Conservation (phyloP, 768 basidiomycete genomes). For the Paxillus involutus region DNA sequence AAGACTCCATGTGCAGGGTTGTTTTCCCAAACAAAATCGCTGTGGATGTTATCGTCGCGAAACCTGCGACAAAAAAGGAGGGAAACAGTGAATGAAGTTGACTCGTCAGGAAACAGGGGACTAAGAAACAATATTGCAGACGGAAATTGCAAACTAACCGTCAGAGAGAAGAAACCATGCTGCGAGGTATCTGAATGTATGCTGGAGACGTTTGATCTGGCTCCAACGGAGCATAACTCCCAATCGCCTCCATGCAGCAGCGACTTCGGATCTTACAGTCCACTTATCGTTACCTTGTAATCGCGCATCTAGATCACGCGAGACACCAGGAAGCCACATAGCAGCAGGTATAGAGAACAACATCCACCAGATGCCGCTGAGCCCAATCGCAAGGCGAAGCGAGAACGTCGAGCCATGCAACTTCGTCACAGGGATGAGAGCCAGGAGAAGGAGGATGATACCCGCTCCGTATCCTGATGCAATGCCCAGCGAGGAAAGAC, state of each 20-base stretch:
- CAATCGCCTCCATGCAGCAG: constrained; percentile 73
- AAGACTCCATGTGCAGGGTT: constrained; percentile 74
- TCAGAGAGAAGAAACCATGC: constrained; percentile 97
- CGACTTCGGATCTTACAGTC: constrained; percentile 53
- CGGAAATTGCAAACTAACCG: constrained; percentile 44
- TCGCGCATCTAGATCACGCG: not conserved
- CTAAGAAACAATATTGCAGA: not conserved
- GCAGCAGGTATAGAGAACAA: constrained; percentile 78
- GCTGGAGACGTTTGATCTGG: constrained; percentile 71
- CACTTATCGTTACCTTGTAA: constrained; percentile 33
- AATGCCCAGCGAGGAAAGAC: constrained; percentile 82
- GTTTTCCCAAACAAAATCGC: constrained; percentile 94
- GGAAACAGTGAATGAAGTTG: not conserved
- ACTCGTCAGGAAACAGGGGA: not conserved
- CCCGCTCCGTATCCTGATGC: constrained; percentile 87
- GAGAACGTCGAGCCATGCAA: constrained; percentile 77
- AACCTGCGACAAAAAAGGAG: constrained; percentile 46
- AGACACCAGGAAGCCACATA: constrained; percentile 60
- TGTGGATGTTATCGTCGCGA: constrained; percentile 90
- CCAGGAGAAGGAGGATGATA: constrained; percentile 69
- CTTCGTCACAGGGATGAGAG: constrained; percentile 74
- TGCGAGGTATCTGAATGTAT: constrained; percentile 86
- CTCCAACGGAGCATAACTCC: constrained; percentile 70
- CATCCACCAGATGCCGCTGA: constrained; percentile 90
- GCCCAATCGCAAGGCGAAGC: constrained; percentile 78